Evolutionary conservation across 1,139 yeast genomes (phyloP), one percentile per base, ranked within the genome.

Genomic region (Wickerhamiella infanticola): DNA sequence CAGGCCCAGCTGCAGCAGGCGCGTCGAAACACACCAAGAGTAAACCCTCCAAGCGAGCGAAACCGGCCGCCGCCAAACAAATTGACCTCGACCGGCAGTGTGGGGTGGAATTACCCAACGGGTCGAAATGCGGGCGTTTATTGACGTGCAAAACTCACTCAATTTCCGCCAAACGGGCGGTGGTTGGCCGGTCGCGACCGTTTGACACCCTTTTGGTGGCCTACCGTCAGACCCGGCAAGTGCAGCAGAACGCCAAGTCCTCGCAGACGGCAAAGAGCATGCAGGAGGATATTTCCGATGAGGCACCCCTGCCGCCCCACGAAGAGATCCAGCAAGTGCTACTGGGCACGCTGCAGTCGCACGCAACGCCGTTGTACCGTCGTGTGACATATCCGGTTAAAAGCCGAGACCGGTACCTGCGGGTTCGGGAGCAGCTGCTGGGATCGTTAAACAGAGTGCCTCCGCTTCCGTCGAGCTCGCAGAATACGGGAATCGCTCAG

Each of bases 101-200:
- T 69, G 97, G 97, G 62, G 97, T 88, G 5, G 84, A 88, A 2
- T 65, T 88, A 49, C 85, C 95, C 0, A 81, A 81, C 51, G 96
- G 96, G 9, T 94, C 94, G 0, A 77, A 77, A 56, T 88, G 97
- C 69, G 95, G 96, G 1, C 72, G 97, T 47, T 84, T 95, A 0
- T 68, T 88, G 51, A 88, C 97, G 0, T 88, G 97, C 70, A 88
- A 88, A 60, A 85, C 96, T 0, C 97, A 88, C 63, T 83, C 96
- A 1, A 86, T 88, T 95, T 95, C 95, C 25, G 95, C 96, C 26
- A 88, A 88, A 57, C 74, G 97, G 57, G 90, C 95, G 1, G 97
- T 88, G 33, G 78, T 77, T 35, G 97, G 97, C 5, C 73, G 97
- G 57, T 78, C 94, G 45, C 90, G 90, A 6, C 90, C 95, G 0